These are phyloP conservation scores for Trichoderma atrobrunneum DNA, from an alignment of 2,329 filamentous ascomycete species.

Conservation along the genomic window DNA sequence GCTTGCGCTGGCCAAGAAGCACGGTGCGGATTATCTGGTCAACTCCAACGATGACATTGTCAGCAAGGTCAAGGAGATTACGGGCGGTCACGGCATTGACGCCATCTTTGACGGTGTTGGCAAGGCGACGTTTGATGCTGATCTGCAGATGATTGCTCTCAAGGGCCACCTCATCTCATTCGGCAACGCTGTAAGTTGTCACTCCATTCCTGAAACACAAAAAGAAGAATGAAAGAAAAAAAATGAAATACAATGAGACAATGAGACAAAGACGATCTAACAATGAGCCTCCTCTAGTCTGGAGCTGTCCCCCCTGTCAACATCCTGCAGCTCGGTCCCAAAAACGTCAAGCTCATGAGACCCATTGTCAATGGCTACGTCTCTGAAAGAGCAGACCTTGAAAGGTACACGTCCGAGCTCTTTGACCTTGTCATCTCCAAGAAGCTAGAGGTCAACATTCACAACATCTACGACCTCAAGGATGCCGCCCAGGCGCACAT, in stretches of 20 bases:
- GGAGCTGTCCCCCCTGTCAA: constrained; percentile 72
- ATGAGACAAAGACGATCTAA: neutral
- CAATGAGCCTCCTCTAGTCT: constrained; percentile 35
- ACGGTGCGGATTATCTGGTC: constrained; percentile 70
- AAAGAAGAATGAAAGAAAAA: neutral
- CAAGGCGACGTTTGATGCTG: constrained; percentile 77
- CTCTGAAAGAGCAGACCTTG: constrained; percentile 65
- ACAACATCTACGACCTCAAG: constrained; percentile 73
- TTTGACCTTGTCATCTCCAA: constrained; percentile 68
- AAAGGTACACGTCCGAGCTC: constrained; percentile 67
- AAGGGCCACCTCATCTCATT: constrained; percentile 79
- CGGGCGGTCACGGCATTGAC: constrained; percentile 66
- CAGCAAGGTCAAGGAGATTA: constrained; percentile 63
- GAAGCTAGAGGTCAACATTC: constrained; percentile 69
- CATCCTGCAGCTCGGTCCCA: constrained; percentile 58
- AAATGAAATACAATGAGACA: neutral
- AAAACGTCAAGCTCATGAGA: constrained; percentile 76
- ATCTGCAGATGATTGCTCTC: constrained; percentile 67
- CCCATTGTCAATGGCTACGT: constrained; percentile 72
- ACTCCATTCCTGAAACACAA: neutral
- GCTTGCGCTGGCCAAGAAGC: constrained; percentile 62
- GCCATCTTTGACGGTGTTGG: constrained; percentile 87
- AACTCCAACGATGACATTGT: constrained; percentile 64
- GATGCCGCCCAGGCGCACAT: constrained; percentile 70
- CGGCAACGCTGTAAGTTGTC: constrained; percentile 66